Conservation (phyloP, 2,329 filamentous ascomycete genomes). For the Verticillium zaregamsianum region DNA sequence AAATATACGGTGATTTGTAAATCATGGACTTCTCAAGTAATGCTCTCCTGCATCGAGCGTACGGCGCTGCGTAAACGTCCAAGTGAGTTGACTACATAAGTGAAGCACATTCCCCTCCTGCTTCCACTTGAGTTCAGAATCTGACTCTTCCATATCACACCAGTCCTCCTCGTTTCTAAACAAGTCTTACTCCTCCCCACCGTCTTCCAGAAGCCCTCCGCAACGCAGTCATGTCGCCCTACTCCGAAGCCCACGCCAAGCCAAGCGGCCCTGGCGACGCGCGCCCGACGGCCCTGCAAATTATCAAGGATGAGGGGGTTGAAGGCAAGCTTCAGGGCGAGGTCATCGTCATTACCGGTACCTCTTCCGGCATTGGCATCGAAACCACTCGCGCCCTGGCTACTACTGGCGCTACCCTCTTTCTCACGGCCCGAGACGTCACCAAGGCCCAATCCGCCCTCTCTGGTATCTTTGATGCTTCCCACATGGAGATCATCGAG, state of each 20-base stretch:
- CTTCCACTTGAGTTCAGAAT: background rate
- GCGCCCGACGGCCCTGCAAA: constrained; percentile 34
- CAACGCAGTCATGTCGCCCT: constrained; percentile 5
- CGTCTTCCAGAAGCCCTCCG: background rate
- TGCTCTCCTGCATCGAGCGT: background rate
- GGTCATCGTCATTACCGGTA: constrained; percentile 39
- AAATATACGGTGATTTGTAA: background rate
- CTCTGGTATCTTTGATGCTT: constrained; percentile 9
- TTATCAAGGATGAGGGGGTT: constrained; percentile 30
- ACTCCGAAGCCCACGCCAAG: constrained; percentile 28
- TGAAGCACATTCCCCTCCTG: background rate
- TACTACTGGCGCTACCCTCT: constrained; percentile 25
- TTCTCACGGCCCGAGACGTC: constrained; percentile 18
- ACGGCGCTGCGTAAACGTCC: background rate
- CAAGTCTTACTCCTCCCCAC: background rate
- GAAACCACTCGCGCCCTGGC: constrained; percentile 39
- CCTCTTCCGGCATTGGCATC: constrained; percentile 36
- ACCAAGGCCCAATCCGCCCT: constrained; percentile 19
- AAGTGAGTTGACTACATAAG: background rate
- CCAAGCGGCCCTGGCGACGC: constrained; percentile 30
- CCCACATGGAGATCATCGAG: constrained; percentile 23
- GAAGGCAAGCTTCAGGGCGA: constrained; percentile 28
- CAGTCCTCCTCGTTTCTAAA: background rate
- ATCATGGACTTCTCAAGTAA: background rate
- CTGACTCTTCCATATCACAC: background rate